Base-by-base conservation (phyloP, 2,329 filamentous ascomycete genomes). In the Paecilomyces sp. region DNA sequence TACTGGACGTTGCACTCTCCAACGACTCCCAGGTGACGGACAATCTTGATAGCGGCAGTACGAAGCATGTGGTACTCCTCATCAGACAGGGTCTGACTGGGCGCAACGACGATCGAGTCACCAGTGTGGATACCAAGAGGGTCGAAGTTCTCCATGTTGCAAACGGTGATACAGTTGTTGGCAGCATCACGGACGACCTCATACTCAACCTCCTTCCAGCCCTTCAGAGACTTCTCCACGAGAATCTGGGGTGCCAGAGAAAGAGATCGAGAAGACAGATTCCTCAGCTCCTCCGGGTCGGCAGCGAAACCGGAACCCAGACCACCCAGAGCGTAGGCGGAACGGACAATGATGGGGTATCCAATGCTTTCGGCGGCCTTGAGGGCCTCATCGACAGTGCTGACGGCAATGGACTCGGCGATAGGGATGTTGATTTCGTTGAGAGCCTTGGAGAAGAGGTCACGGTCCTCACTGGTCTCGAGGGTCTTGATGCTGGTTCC, bases 41-140 rank as follows among this genome's bases (percentile, higher is more conserved):
- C 90, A 71, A 99, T 97, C 83, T 97, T 97, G 82, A 97, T 97
- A 54, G 94, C 91, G 63, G 94, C 92, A 51, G 92, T 91, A 70
- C 94, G 91, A 68, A 99, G 90, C 94, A 99, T 97, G 82, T 99
- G 92, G 76, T 97, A 99, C 78, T 99, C 94, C 81, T 97, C 94
- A 69, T 99, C 94, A 71, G 90, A 96, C 71, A 99, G 82, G 25
- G 94, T 99, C 80, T 99, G 94, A 79, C 90, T 94, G 56, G 94
- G 94, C 50, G 94, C 94, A 62, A 97, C 93, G 64, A 99, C 94
- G 70, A 99, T 99, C 69, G 92, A 97, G 82, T 99, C 94, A 79
- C 94, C 94, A 54, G 94, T 99, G 79, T 99, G 94, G 59, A 96
- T 95, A 71, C 94, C 94, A 41, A 99, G 86, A 65, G 94, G 94